Evolutionary conservation across 202 grass and related monocot species (phyloP).

Genomic region (Digitaria exilis): DNA sequence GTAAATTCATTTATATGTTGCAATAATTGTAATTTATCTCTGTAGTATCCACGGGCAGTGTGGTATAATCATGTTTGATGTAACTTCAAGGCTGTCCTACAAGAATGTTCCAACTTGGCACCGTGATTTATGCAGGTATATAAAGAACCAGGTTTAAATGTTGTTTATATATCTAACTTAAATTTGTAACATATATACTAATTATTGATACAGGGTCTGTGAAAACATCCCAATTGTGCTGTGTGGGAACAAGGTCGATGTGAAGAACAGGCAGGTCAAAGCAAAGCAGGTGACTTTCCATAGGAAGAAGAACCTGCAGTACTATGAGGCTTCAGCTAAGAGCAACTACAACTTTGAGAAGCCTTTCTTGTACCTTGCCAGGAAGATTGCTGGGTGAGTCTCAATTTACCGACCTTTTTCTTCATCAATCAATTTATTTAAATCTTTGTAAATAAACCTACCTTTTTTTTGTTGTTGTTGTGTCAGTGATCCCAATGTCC

Average conservation of each 20-base stretch:
- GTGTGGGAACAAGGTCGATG: conserved; percentile 66
- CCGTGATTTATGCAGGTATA: conserved; percentile 62
- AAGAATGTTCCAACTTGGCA: conserved; percentile 79
- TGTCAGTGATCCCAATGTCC: conserved; percentile 41
- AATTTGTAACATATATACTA: not conserved
- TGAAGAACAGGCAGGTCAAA: conserved; percentile 70
- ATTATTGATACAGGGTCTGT: conserved; percentile 48
- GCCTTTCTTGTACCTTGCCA: conserved; percentile 62
- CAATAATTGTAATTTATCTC: not conserved
- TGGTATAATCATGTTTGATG: conserved; percentile 75
- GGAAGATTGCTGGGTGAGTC: conserved; percentile 54
- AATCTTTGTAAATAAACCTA: not conserved
- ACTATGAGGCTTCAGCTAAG: conserved; percentile 66
- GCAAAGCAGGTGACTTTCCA: conserved; percentile 68
- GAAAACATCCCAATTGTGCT: conserved; percentile 68
- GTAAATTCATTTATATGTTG: not conserved
- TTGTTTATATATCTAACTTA: not conserved
- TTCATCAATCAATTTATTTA: not conserved
- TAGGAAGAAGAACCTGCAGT: conserved; percentile 61
- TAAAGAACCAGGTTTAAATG: not conserved
- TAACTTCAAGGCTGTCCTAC: conserved; percentile 56
- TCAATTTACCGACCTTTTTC: not conserved
- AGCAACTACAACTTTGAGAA: conserved; percentile 79
- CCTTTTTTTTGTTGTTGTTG: not conserved
- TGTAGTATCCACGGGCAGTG: conserved; percentile 57